Base-by-base conservation (phyloP, 306 rosid genomes). In the Mimosa pudica region DNA sequence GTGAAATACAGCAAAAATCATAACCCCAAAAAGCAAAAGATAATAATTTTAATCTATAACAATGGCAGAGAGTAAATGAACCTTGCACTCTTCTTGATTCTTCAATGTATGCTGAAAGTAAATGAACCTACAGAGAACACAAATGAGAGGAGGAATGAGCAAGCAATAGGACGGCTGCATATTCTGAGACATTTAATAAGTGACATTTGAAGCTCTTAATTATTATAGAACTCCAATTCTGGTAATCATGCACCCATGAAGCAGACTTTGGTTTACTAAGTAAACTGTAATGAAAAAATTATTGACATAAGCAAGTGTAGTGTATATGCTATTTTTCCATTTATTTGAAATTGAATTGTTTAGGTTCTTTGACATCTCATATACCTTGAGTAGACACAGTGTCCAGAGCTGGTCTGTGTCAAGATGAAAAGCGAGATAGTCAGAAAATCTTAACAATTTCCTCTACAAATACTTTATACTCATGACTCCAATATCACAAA, bases 81-180 rank as follows among this genome's bases (percentile, higher is more conserved):
- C 87, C 90, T 71, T 85, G 82, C 66, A 90, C 87, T 82, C 74
- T 93, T 76, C 87, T 83, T 72, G 94, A 77, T 72, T 93, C 99
- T 79, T 93, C 93, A 76, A 89, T 84, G 81, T 86, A 95, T 82
- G 90, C 88, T 73, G 96, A 90, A 88, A 90, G 92, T 76, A 83
- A 69, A 82, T 70, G 87, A 48, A 85, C 91, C 99, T 93, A 86
- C 72, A 74, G 79, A 66, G 76, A 63, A 74, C 71, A 45, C 16
- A 73, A 46, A 66, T 72, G 24, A 77, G 70, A 72, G 74, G 74
- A 63, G 60, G 49, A 65, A 60, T 24, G 17, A 9, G 24, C 38
- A 68, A 12, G 36, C 17, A 55, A 16, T 67, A 32, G 11, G 30
- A 1, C 1, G 55, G 83, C 36, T 84, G 36, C 8, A 0, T 60